Percentiles rank a stretch among this genome's conserved stretches.
Evolutionary conservation across 345 rosid genomes (phyloP).

Genomic region (Eucalyptus curtisii): DNA sequence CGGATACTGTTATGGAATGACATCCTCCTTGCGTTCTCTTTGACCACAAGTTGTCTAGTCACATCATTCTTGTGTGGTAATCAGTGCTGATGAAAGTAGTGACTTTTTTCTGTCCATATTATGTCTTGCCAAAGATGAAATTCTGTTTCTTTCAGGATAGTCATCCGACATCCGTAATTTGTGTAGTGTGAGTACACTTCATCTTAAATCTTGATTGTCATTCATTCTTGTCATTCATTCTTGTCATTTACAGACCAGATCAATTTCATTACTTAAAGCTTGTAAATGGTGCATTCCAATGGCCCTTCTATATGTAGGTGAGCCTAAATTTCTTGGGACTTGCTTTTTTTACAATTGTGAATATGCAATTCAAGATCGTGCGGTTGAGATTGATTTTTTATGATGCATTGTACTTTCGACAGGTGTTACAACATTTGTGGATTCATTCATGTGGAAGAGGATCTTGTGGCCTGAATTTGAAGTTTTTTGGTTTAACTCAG

Average conservation of each 20-base stretch:
- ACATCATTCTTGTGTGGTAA: background rate
- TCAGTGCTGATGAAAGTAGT: background rate
- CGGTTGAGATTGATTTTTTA: background rate
- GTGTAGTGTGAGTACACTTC: background rate
- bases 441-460: slow-evolving; percentile 90
- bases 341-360: background rate
- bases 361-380: background rate
- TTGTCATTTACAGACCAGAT: slow-evolving; percentile 49
- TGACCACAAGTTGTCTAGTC: background rate
- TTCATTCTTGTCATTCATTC: slow-evolving; percentile 1
- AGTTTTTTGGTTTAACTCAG: slow-evolving; percentile 96
- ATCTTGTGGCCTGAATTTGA: slow-evolving; percentile 89
- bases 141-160: background rate
- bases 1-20: background rate
- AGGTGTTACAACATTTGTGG: slow-evolving; percentile 73
- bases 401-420: slow-evolving; percentile 14
- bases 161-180: background rate
- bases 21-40: background rate
- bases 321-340: background rate
- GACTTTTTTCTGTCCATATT: background rate
- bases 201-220: background rate
- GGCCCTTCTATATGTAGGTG: slow-evolving; percentile 56
- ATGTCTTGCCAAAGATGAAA: background rate
- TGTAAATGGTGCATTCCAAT: slow-evolving; percentile 45
- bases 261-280: slow-evolving; percentile 59